Conservation (phyloP, 2,329 filamentous ascomycete species). For the Colletotrichum sojae region DNA sequence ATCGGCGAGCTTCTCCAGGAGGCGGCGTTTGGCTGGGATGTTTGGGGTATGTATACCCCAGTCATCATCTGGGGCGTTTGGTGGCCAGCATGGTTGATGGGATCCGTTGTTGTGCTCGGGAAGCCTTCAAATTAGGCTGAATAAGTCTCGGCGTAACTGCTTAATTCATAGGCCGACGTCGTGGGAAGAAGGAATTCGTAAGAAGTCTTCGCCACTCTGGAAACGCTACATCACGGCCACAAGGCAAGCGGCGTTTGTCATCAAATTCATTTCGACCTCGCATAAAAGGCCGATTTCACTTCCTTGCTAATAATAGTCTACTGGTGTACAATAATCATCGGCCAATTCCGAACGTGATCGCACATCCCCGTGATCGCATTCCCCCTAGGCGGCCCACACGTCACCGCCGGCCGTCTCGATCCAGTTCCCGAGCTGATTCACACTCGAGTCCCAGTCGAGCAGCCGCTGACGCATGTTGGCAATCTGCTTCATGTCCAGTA, state of each 20-base stretch:
- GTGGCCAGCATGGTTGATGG: slow-evolving; percentile 92
- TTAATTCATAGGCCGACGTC: neutral
- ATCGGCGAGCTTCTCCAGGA: slow-evolving; percentile 75
- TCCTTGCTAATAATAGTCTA: slow-evolving; percentile 27
- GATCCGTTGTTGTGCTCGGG: slow-evolving; percentile 68
- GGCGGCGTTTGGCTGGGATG: slow-evolving; percentile 89
- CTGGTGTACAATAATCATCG: slow-evolving; percentile 38
- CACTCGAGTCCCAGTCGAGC: slow-evolving; percentile 95
- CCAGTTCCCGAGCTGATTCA: slow-evolving; percentile 97
- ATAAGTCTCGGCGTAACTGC: neutral
- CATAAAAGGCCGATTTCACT: slow-evolving; percentile 18
- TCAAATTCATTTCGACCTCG: slow-evolving; percentile 33
- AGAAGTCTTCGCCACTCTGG: neutral
- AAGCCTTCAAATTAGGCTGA: slow-evolving; percentile 14
- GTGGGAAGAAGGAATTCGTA: too few species aligned
- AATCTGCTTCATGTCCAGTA: slow-evolving; percentile 95
- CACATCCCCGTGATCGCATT: slow-evolving; percentile 14
- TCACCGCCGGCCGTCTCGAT: slow-evolving; percentile 95
- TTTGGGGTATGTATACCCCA: slow-evolving; percentile 91
- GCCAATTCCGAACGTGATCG: slow-evolving; percentile 16
- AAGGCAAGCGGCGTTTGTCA: slow-evolving; percentile 21
- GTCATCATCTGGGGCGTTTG: slow-evolving; percentile 95
- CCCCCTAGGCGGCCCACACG: slow-evolving; percentile 86
- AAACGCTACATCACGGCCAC: neutral
- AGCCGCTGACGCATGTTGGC: slow-evolving; percentile 90